Evolutionary conservation across 1,284 basidiomycete species (phyloP).

Genomic region (Melanopsichium pennsylvanicum): DNA sequence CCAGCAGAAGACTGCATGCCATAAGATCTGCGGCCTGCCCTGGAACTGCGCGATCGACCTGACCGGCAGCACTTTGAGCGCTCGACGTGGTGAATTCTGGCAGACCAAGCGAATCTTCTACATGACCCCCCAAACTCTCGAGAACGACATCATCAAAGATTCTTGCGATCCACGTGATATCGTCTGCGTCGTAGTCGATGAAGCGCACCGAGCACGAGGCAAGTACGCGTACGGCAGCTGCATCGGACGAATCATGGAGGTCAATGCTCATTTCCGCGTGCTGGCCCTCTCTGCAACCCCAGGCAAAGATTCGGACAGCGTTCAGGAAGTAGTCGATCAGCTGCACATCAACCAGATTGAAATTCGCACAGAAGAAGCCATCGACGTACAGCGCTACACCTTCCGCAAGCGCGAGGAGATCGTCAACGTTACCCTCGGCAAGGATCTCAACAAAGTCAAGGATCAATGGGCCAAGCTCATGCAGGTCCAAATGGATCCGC

Average conservation of each 20-base stretch:
- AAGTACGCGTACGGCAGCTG: conserved; percentile 92
- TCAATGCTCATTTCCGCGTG: conserved; percentile 91
- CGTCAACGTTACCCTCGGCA: conserved; percentile 54
- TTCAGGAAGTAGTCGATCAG: conserved; percentile 90
- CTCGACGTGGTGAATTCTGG: conserved; percentile 71
- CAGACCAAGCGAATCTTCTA: conserved; percentile 88
- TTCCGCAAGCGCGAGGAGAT: conserved; percentile 75
- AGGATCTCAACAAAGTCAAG: conserved; percentile 53
- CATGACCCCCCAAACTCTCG: conserved; percentile 95
- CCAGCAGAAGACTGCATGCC: conserved; percentile 87
- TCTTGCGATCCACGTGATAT: conserved; percentile 81
- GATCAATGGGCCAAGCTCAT: conserved; percentile 65
- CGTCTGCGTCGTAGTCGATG: conserved; percentile 85
- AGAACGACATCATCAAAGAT: conserved; percentile 82
- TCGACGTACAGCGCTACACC: conserved; percentile 86
- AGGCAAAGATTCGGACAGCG: conserved; percentile 81
- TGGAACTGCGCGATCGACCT: conserved; percentile 84
- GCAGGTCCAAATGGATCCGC: conserved; percentile 51
- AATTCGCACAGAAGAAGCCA: conserved; percentile 87
- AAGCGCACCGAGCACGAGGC: conserved; percentile 93
- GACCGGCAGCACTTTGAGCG: conserved; percentile 72
- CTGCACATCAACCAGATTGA: conserved; percentile 97
- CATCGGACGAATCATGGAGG: conserved; percentile 87
- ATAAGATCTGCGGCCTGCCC: conserved; percentile 91
- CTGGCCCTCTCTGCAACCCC: conserved; percentile 96